phyloP scores from a whole-genome alignment of 2,329 filamentous ascomycete species.

The Fusarium verticillioides region DNA sequence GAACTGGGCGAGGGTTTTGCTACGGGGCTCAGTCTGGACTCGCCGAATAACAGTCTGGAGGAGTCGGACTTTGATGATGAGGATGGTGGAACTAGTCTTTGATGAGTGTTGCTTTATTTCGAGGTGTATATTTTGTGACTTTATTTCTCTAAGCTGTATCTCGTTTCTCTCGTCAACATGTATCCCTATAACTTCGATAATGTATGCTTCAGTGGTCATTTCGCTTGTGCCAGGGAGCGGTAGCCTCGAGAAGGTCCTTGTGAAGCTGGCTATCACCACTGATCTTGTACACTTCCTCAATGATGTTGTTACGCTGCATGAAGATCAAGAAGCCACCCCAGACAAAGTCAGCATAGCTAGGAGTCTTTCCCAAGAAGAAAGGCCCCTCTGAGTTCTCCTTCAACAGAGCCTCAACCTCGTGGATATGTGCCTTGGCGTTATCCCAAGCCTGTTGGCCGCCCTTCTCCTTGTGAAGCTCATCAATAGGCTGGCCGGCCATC shows the following conservation, averaged over 20 bases:
- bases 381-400: slow-evolving; percentile 67
- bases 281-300: slow-evolving; percentile 50
- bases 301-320: slow-evolving; percentile 48
- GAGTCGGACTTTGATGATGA: slow-evolving; percentile 32
- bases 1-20: slow-evolving; percentile 28
- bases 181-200: background rate
- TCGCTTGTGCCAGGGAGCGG: slow-evolving; percentile 55
- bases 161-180: background rate
- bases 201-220: slow-evolving; percentile 47
- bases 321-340: slow-evolving; percentile 62
- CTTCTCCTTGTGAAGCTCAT: slow-evolving; percentile 58
- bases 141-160: background rate
- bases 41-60: background rate
- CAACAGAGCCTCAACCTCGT: slow-evolving; percentile 57
- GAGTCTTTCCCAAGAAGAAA: slow-evolving; percentile 68
- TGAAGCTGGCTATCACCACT: slow-evolving; percentile 54
- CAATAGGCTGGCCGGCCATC: slow-evolving; percentile 62
- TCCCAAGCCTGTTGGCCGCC: slow-evolving; percentile 63
- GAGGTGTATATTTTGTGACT: background rate
- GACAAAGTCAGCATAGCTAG: slow-evolving; percentile 68
- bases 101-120: background rate
- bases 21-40: slow-evolving; percentile 5
- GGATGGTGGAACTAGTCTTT: slow-evolving; percentile 18
- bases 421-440: slow-evolving; percentile 51
- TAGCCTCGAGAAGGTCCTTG: slow-evolving; percentile 53